Conservation (phyloP, 2,329 filamentous ascomycete species). For the Diaporthe citriasiana region DNA sequence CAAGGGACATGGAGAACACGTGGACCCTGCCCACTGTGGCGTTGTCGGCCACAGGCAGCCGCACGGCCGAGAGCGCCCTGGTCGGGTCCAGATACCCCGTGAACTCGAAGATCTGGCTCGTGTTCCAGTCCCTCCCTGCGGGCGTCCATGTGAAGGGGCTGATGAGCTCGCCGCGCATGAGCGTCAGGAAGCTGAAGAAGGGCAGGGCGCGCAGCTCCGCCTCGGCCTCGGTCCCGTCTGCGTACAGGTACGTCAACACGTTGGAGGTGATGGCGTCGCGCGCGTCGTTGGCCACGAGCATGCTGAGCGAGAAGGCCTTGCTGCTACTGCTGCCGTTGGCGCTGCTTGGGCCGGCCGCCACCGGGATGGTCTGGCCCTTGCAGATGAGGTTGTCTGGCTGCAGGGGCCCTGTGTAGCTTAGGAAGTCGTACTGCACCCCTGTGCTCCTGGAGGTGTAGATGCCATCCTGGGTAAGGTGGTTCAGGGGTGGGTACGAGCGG, state of each 20-base stretch:
- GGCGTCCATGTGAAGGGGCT: constrained; percentile 58
- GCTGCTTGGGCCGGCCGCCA: constrained; percentile 48
- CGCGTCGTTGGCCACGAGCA: constrained; percentile 59
- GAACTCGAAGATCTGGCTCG: constrained; percentile 61
- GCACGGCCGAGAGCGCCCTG: constrained; percentile 56
- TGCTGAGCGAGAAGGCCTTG: constrained; percentile 52
- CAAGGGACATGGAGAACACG: constrained; percentile 58
- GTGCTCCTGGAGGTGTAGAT: constrained; percentile 56
- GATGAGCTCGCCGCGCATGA: constrained; percentile 61
- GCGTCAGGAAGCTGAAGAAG: constrained; percentile 60
- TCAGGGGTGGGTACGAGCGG: constrained; percentile 57
- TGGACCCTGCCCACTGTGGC: constrained; percentile 56
- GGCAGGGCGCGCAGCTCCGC: constrained; percentile 60
- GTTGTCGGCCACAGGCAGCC: constrained; percentile 56
- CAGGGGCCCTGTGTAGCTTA: constrained; percentile 55
- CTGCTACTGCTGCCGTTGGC: background rate
- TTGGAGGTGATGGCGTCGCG: constrained; percentile 55
- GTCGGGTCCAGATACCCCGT: constrained; percentile 54
- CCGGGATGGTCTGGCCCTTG: constrained; percentile 54
- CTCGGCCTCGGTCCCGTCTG: constrained; percentile 55
- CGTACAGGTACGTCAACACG: constrained; percentile 59
- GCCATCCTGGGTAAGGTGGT: constrained; percentile 45
- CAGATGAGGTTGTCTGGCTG: constrained; percentile 60
- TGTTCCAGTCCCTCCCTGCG: constrained; percentile 58
- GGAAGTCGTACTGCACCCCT: constrained; percentile 58